Conservation (phyloP, 331 rosid species). For the Acacia pycnantha region DNA sequence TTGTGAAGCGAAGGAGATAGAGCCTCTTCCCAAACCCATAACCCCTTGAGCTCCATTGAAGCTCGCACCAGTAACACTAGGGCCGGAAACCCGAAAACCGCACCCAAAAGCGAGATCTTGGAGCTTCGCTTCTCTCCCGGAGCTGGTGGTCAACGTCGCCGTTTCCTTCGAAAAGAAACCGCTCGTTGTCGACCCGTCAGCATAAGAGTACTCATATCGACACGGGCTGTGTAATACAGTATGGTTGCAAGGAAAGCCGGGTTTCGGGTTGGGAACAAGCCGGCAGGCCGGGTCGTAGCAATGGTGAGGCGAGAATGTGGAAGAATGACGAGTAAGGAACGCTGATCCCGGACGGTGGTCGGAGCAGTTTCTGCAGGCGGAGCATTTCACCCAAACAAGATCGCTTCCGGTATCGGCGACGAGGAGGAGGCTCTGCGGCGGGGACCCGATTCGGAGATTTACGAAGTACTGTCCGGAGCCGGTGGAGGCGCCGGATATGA, state of each 20-base stretch:
- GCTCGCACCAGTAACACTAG: slow-evolving; percentile 56
- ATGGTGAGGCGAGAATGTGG: slow-evolving; percentile 59
- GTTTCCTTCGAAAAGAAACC: slow-evolving; percentile 73
- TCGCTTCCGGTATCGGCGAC: slow-evolving; percentile 82
- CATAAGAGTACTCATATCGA: slow-evolving; percentile 57
- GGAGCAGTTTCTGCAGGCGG: slow-evolving; percentile 61
- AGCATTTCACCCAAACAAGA: slow-evolving; percentile 76
- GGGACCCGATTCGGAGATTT: slow-evolving; percentile 58
- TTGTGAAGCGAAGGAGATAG: slow-evolving; percentile 70
- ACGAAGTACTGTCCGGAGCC: slow-evolving; percentile 84
- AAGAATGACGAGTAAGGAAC: slow-evolving; percentile 61
- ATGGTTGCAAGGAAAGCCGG: slow-evolving; percentile 34
- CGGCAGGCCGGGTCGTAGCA: slow-evolving; percentile 56
- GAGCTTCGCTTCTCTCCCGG: slow-evolving; percentile 26
- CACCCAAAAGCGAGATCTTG: slow-evolving; percentile 52
- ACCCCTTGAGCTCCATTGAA: slow-evolving; percentile 74
- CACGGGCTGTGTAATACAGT: slow-evolving; percentile 63
- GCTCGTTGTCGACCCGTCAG: slow-evolving; percentile 52
- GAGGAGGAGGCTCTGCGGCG: slow-evolving; percentile 67
- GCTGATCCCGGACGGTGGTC: slow-evolving; percentile 37
- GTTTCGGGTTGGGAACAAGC: slow-evolving; percentile 53
- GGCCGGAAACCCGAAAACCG: slow-evolving; percentile 57
- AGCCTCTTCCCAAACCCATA: slow-evolving; percentile 75
- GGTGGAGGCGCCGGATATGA: slow-evolving; percentile 65
- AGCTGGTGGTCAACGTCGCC: slow-evolving; percentile 44